Conservation (phyloP, 2,329 filamentous ascomycete species). For the Celoporthe dispersa region DNA sequence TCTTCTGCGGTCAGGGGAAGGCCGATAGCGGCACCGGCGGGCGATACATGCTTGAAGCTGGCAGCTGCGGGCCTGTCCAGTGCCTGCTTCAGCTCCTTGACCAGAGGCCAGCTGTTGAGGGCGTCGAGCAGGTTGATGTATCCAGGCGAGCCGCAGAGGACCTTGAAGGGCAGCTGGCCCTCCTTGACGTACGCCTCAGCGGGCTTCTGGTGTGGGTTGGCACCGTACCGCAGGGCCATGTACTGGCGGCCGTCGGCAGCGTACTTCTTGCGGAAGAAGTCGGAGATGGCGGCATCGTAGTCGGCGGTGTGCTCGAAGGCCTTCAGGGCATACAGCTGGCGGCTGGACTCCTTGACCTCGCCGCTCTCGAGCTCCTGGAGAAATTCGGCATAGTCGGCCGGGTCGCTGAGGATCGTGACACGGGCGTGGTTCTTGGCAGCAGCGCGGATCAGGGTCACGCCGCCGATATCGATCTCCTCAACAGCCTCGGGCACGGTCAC, state of each 20-base stretch:
- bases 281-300: slow-evolving; percentile 92
- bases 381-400: slow-evolving; percentile 91
- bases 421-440: slow-evolving; percentile 97
- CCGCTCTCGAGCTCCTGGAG: slow-evolving; percentile 86
- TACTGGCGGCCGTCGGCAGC: slow-evolving; percentile 84
- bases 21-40: slow-evolving; percentile 92
- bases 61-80: slow-evolving; percentile 88
- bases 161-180: slow-evolving; percentile 88
- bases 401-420: slow-evolving; percentile 95
- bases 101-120: slow-evolving; percentile 94
- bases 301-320: slow-evolving; percentile 98
- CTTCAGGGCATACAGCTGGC: slow-evolving; percentile 91
- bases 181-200: slow-evolving; percentile 80
- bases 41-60: slow-evolving; percentile 99
- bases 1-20: slow-evolving; percentile 84
- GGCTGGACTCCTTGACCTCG: slow-evolving; percentile 82
- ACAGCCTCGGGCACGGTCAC: slow-evolving; percentile 96
- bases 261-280: slow-evolving; percentile 98
- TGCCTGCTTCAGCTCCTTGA: slow-evolving; percentile 92
- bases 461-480: slow-evolving; percentile 98
- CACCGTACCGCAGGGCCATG: slow-evolving; percentile 86
- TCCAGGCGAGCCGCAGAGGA: slow-evolving; percentile 84
- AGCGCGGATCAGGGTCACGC: slow-evolving; percentile 93
- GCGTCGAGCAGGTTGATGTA: slow-evolving; percentile 98
- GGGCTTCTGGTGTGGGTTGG: slow-evolving; percentile 98